Conservation (phyloP, 2,329 filamentous ascomycete species). For the Ophiosphaerella korrae region DNA sequence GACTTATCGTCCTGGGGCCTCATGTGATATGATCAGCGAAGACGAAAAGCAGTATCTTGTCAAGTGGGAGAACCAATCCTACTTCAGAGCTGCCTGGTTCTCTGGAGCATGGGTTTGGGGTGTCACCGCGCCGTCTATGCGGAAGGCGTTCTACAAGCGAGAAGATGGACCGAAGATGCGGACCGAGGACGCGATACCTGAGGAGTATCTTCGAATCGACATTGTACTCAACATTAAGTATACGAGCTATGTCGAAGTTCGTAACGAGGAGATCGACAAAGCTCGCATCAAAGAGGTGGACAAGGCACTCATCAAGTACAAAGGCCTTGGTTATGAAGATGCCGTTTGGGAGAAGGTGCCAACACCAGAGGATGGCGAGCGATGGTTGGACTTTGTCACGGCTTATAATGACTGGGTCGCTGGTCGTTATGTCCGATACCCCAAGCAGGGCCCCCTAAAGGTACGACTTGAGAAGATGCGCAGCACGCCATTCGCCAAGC, state of each 20-base stretch:
- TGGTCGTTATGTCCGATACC: slow-evolving; percentile 73
- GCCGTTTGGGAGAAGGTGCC: slow-evolving; percentile 88
- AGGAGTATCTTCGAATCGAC: slow-evolving; percentile 83
- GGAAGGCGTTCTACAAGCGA: slow-evolving; percentile 76
- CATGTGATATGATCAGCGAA: slow-evolving; percentile 65
- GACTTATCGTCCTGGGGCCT: slow-evolving; percentile 58
- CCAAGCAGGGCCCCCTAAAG: slow-evolving; percentile 61
- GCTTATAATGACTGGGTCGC: slow-evolving; percentile 88
- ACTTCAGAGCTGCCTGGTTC: slow-evolving; percentile 84
- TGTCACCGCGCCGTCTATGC: slow-evolving; percentile 65
- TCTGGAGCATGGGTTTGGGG: slow-evolving; percentile 89
- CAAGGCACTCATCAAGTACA: slow-evolving; percentile 84
- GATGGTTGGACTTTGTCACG: slow-evolving; percentile 78
- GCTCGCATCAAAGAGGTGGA: slow-evolving; percentile 73
- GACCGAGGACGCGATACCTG: slow-evolving; percentile 79
- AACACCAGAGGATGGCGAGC: slow-evolving; percentile 63
- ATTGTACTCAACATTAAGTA: slow-evolving; percentile 86
- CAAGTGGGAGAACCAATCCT: slow-evolving; percentile 83
- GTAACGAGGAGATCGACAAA: slow-evolving; percentile 71
- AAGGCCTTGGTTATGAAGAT: slow-evolving; percentile 89
- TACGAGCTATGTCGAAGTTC: slow-evolving; percentile 61
- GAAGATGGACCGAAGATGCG: slow-evolving; percentile 71
- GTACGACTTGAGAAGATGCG: slow-evolving; percentile 73
- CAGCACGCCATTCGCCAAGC: slow-evolving; percentile 65
- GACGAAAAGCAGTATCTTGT: slow-evolving; percentile 90